A percentile compares a stretch with the other conserved stretches of the same genome.
Conservation (phyloP, 768 basidiomycete genomes). For the Fomitopsis serialis region DNA sequence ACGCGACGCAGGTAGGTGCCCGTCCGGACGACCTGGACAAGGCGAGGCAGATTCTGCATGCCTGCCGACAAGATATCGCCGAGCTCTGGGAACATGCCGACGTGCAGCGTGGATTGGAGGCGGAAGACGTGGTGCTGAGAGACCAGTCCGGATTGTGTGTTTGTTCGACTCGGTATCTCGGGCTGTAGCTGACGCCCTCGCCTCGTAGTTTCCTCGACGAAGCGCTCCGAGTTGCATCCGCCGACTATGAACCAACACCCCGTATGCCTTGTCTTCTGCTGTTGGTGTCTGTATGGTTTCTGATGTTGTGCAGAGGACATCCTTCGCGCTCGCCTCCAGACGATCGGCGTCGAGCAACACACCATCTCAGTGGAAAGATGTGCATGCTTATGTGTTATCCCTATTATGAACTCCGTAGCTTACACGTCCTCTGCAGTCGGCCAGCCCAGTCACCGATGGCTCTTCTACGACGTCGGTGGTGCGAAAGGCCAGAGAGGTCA, state of each 20-base stretch:
- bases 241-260: conserved; percentile 44
- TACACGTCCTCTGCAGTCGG: conserved; percentile 4
- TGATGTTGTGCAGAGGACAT: conserved; percentile 43
- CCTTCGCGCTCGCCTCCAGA: conserved; percentile 57
- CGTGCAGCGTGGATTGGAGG: conserved; percentile 38
- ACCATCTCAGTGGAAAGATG: conserved; percentile 44
- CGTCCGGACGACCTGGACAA: conserved; percentile 34
- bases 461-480: conserved; percentile 66
- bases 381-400: conserved; percentile 8
- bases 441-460: conserved; percentile 42
- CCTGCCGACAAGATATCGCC: conserved; percentile 49
- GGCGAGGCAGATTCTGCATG: conserved; percentile 41
- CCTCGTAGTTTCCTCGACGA: conserved; percentile 55
- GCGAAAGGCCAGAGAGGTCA: conserved; percentile 50
- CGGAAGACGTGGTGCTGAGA: conserved; percentile 41
- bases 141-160: conserved; percentile 63
- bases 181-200: not conserved
- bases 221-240: conserved; percentile 42
- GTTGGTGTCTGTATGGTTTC: not conserved
- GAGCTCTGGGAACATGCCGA: conserved; percentile 44
- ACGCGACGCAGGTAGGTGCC: conserved; percentile 7
- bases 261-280: not conserved
- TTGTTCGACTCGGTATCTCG: conserved; percentile 10
- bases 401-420: not conserved
- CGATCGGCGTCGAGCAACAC: conserved; percentile 62